Conservation (phyloP, 2,329 filamentous ascomycete genomes). For the Sporothrix schenckii region DNA sequence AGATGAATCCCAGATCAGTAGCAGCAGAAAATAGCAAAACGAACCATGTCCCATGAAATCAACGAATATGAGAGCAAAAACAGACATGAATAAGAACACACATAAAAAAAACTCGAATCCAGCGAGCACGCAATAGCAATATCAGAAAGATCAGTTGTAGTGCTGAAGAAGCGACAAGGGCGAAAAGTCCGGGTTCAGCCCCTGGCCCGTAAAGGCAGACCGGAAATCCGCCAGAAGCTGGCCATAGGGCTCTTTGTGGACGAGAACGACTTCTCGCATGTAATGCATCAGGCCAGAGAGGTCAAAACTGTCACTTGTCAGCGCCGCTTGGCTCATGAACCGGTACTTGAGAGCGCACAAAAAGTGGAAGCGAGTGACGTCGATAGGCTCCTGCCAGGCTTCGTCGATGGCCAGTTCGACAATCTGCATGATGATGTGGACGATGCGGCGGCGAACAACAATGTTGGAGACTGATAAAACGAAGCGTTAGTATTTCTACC, state of each 20-base stretch:
- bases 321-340: background rate
- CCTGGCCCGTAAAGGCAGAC: background rate
- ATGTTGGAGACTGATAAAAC: background rate
- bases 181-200: background rate
- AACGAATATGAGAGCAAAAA: background rate
- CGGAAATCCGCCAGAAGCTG: background rate
- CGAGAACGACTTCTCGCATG: background rate
- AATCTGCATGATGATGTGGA: background rate
- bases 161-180: background rate
- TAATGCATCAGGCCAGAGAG: constrained; percentile 5
- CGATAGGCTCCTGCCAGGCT: background rate
- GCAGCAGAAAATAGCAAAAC: background rate
- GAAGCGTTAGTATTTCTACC: background rate
- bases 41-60: constrained; percentile 1
- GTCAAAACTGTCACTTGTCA: constrained; percentile 1
- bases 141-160: background rate
- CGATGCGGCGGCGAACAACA: background rate
- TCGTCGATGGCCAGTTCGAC: constrained; percentile 1
- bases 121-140: constrained; percentile 4
- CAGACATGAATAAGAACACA: background rate
- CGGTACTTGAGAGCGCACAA: constrained; percentile 22
- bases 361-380: background rate
- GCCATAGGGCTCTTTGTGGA: background rate
- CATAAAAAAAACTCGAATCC: background rate
- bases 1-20: background rate